Percentiles rank a stretch among this genome's conserved stretches.
Conservation (phyloP, 148 eudicot species). For the Beta vulgaris region DNA sequence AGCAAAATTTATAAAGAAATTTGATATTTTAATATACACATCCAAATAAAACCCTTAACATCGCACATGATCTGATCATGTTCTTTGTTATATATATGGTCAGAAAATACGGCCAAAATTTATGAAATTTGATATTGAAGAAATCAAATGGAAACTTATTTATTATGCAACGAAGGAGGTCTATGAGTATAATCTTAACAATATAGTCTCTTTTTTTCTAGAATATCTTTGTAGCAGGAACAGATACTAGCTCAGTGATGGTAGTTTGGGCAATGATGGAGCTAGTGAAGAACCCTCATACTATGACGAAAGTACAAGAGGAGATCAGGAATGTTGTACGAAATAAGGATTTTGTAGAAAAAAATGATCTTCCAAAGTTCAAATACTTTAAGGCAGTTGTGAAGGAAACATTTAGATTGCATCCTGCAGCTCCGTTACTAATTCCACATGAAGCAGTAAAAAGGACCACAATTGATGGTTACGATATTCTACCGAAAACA, state of each 20-base stretch:
- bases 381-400: constrained; percentile 32
- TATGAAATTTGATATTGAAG: too few relatives aligned
- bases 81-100: too few relatives aligned
- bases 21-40: too few relatives aligned
- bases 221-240: constrained; percentile 27
- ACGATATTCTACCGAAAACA: constrained; percentile 32
- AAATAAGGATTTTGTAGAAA: constrained; percentile 2
- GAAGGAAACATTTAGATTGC: constrained; percentile 37
- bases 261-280: constrained; percentile 38
- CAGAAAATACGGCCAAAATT: too few relatives aligned
- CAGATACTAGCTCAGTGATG: constrained; percentile 19
- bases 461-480: constrained; percentile 26
- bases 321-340: constrained; percentile 13
- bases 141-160: too few relatives aligned
- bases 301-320: constrained; percentile 28
- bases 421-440: constrained; percentile 34
- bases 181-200: too few relatives aligned
- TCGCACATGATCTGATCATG: too few relatives aligned
- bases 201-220: background rate
- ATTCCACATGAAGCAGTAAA: constrained; percentile 26
- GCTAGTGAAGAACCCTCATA: constrained; percentile 24
- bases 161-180: too few relatives aligned
- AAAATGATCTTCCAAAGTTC: constrained; percentile 21
- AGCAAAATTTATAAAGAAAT: too few relatives aligned
- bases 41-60: too few relatives aligned